Base-by-base conservation (phyloP, 2,329 filamentous ascomycete genomes). In the Claviceps capensis region DNA sequence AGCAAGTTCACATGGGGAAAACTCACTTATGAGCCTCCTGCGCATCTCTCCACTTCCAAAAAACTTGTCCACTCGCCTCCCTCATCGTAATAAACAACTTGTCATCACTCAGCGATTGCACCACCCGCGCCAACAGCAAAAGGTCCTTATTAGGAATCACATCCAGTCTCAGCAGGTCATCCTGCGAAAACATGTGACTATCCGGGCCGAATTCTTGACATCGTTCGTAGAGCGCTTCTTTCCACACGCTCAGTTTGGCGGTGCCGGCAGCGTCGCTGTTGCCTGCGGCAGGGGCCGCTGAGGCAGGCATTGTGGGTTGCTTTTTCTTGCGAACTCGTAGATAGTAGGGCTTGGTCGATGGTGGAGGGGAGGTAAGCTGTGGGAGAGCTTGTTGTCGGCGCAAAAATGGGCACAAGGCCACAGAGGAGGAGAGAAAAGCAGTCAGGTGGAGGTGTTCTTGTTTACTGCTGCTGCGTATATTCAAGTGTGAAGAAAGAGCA, bases 21-120 rank as follows among this genome's bases (percentile, higher is more conserved):
- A 63, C 69, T 54, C 67, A 83, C 79, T 82, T 83, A 58, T 75
- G 73, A 2, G 81, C 81, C 59, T 84, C 81, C 46, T 78, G 76
- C 43, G 70, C 68, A 48, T 75, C 73, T 42, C 81, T 74, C 66
- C 78, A 74, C 59, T 75, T 74, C 79, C 80, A 85, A 36, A 67
- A 54, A 48, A 70, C 65, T 56, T 69, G 64, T 46, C 67, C 67
- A 38, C 66, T 68, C 47, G 65, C 61, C 60, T 70, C 67, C 53
- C 67, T 63, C 67, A 70, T 69, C 44, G 68, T 69, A 48, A 70
- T 67, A 58, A 83, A 77, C 40, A 83, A 72, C 62, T 77, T 78
- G 60, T 84, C 79, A 59, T 80, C 71, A 54, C 74, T 75, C 50
- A 84, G 72, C 37, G 67, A 70, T 65, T 82, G 77, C 42, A 82